These are phyloP conservation scores for Sphaerobolus stellatus DNA, from an alignment of 1,284 basidiomycete species.

Conservation along the genomic window DNA sequence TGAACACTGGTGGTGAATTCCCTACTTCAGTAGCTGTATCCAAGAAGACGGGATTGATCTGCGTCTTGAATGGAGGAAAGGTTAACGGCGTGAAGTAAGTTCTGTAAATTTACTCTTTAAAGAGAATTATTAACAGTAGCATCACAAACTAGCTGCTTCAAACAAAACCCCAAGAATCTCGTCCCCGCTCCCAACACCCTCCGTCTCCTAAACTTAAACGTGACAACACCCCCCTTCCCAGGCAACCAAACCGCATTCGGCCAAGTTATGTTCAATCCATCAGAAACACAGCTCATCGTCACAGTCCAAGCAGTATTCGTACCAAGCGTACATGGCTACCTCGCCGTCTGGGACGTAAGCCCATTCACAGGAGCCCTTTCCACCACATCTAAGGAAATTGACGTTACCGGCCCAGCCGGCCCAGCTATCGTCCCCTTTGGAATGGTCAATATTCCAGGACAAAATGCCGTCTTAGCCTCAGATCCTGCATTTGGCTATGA, in stretches of 20 bases:
- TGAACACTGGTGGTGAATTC: conserved; percentile 47
- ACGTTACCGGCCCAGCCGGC: conserved; percentile 24
- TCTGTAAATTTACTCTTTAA: conserved; percentile 8
- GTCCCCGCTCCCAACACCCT: conserved; percentile 38
- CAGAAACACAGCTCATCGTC: conserved; percentile 42
- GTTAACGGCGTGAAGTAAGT: conserved; percentile 47
- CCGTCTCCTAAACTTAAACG: conserved; percentile 42
- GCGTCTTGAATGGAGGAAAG: conserved; percentile 47
- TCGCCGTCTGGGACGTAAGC: conserved; percentile 47
- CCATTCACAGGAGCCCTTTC: conserved; percentile 30
- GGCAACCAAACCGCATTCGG: conserved; percentile 41
- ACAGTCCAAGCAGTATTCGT: conserved; percentile 46
- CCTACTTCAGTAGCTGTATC: conserved; percentile 47
- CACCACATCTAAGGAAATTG: conserved; percentile 20
- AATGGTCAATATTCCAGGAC: conserved; percentile 28
- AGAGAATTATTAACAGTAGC: neutral
- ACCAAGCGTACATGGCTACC: conserved; percentile 41
- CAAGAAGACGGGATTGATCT: conserved; percentile 26
- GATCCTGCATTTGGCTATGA: conserved; percentile 34
- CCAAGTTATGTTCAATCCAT: conserved; percentile 46
- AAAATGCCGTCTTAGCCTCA: conserved; percentile 31
- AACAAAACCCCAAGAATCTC: conserved; percentile 42
- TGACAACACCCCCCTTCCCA: conserved; percentile 41
- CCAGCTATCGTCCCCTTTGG: conserved; percentile 32
- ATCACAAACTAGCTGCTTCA: conserved; percentile 40